Base-by-base conservation (phyloP, 1,284 basidiomycete species). In the Limonomyces culmigenus region DNA sequence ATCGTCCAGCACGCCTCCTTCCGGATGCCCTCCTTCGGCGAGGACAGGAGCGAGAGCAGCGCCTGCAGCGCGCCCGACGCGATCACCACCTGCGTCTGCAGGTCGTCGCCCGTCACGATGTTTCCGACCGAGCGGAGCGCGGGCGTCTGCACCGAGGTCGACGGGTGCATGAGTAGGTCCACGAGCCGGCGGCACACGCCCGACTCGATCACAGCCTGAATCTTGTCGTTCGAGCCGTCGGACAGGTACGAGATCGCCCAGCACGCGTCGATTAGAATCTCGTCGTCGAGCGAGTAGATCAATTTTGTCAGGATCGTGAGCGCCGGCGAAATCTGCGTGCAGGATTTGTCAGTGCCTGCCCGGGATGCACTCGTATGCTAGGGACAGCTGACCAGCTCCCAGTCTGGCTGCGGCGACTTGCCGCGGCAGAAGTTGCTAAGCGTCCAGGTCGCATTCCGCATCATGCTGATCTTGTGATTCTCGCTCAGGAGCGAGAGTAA, bases 1-100 rank as follows among this genome's bases (percentile, higher is more conserved):
- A 99, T 98, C 29, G 95, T 99, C 95, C 95, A 99, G 67, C 95
- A 99, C 13, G 95, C 92, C 59, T 99, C 95, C 66, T 85, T 85
- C 44, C 81, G 65, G 46, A 92, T 92, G 38, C 92, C 93, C 49
- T 98, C 93, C 63, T 97, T 97, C 34, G 89, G 85, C 25, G 89
- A 95, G 1, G 86, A 91, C 39, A 98, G 67, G 13, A 98, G 67
- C 27, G 86, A 79, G 33, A 98, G 74, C 31, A 98, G 72, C 4
- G 93, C 93, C 5, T 87, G 80, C 20, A 98, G 79, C 16, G 93
- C 87, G 36, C 93, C 93, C 10, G 89, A 93, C 18, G 92, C 88
- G 51, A 98, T 93, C 41, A 98, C 84, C 37, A 98, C 92, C 58
- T 98, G 93, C 10, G 93, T 98, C 60, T 98, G 93, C 44, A 97